Evolutionary conservation across 345 rosid genomes (phyloP).

Genomic region (Eucalyptus shirleyi): DNA sequence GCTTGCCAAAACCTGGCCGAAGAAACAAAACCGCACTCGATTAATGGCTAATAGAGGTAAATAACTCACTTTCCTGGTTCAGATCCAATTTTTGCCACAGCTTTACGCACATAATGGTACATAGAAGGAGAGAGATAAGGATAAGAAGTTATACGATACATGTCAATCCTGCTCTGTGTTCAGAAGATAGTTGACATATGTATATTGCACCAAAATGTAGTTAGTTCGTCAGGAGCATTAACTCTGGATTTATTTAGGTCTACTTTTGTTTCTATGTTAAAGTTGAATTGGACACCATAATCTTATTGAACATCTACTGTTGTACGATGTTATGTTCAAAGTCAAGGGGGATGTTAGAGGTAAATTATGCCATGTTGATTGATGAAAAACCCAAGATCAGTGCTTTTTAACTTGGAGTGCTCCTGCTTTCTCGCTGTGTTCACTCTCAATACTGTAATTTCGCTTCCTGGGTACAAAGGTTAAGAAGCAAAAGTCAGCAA

Average conservation of each 20-base stretch:
- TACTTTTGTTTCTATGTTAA: not conserved
- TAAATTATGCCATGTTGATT: not conserved
- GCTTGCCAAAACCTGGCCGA: slow-evolving; percentile 62
- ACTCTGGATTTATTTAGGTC: not conserved
- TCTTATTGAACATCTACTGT: not conserved
- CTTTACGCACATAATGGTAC: not conserved
- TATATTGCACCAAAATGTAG: not conserved
- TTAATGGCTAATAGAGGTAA: slow-evolving; percentile 5
- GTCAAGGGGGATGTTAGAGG: not conserved
- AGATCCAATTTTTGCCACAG: not conserved
- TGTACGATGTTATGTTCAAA: not conserved
- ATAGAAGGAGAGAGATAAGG: not conserved
- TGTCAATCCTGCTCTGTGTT: not conserved
- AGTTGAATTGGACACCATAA: not conserved
- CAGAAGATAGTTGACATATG: not conserved
- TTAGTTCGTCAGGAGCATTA: not conserved
- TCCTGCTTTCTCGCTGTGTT: not conserved
- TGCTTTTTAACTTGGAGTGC: not conserved
- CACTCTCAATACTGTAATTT: not conserved
- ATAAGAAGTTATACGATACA: not conserved
- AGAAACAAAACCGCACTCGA: slow-evolving; percentile 76
- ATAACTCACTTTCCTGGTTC: not conserved
- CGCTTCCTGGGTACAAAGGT: not conserved
- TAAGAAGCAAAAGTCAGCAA: not conserved
- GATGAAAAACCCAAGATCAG: not conserved